Evolutionary conservation across 2,329 filamentous ascomycete species (phyloP).

Genomic region (Lomentospora prolificans): DNA sequence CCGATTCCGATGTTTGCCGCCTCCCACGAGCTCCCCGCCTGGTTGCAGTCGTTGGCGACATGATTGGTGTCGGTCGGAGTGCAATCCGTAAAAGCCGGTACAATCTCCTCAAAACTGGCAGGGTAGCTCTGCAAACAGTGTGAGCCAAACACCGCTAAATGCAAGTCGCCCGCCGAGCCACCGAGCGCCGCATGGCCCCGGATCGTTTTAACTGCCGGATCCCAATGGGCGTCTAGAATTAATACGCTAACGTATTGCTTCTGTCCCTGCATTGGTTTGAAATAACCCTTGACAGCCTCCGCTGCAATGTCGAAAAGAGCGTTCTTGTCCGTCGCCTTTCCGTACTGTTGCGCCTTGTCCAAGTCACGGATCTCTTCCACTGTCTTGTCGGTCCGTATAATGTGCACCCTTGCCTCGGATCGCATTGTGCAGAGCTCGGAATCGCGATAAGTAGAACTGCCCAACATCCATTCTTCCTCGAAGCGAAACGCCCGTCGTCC

Average conservation of each 20-base stretch:
- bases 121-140: conserved; percentile 90
- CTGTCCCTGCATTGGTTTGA: conserved; percentile 64
- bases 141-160: conserved; percentile 84
- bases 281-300: conserved; percentile 69
- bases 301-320: conserved; percentile 69
- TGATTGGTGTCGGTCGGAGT: conserved; percentile 73
- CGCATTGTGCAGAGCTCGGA: conserved; percentile 62
- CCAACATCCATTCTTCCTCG: conserved; percentile 89
- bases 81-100: conserved; percentile 80
- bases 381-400: conserved; percentile 75
- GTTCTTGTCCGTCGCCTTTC: conserved; percentile 56
- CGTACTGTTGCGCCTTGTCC: conserved; percentile 68
- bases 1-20: conserved; percentile 91
- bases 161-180: conserved; percentile 57
- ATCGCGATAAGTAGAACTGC: conserved; percentile 70
- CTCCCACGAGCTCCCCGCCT: conserved; percentile 88
- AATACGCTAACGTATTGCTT: conserved; percentile 82
- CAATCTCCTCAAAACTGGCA: conserved; percentile 77
- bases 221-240: conserved; percentile 84
- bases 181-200: conserved; percentile 79
- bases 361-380: conserved; percentile 73
- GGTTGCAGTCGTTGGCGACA: conserved; percentile 77
- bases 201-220: conserved; percentile 58
- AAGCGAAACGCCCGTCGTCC: conserved; percentile 80
- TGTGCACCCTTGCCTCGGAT: conserved; percentile 82